Percentiles rank a stretch among this genome's conserved stretches.
phyloP scores from a whole-genome alignment of 1,284 basidiomycete species.

The Vanrija humicola region DNA sequence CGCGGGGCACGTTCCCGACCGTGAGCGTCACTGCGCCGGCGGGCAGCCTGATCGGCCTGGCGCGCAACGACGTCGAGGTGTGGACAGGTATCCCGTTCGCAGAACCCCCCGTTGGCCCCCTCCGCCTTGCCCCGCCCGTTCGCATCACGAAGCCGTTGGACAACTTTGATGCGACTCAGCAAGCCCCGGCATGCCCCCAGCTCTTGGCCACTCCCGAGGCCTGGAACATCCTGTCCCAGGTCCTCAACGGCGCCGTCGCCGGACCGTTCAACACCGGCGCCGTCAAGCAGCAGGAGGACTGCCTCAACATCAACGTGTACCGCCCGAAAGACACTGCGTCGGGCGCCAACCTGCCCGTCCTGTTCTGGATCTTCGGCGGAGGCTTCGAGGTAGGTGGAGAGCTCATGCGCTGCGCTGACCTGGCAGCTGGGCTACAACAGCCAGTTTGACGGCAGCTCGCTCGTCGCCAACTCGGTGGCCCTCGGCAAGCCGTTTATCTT shows the following conservation, averaged over 20 bases:
- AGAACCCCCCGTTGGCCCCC: slow-evolving; percentile 48
- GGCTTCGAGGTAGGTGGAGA: slow-evolving; percentile 14
- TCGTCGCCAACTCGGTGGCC: slow-evolving; percentile 8
- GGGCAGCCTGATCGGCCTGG: slow-evolving; percentile 9
- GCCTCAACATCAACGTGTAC: slow-evolving; percentile 24
- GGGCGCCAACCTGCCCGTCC: slow-evolving; percentile 28
- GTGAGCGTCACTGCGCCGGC: slow-evolving; percentile 6
- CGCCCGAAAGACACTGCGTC: slow-evolving; percentile 17
- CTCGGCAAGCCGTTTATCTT: slow-evolving; percentile 53
- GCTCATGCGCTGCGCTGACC: not conserved
- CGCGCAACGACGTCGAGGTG: slow-evolving; percentile 1
- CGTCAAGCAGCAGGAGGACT: slow-evolving; percentile 21
- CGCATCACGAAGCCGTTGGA: slow-evolving; percentile 40
- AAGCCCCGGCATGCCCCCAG: slow-evolving; percentile 12
- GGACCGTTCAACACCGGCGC: slow-evolving; percentile 2
- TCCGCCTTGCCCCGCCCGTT: slow-evolving; percentile 46
- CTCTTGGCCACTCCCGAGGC: not conserved
- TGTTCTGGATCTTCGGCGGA: slow-evolving; percentile 37
- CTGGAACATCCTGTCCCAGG: slow-evolving; percentile 1
- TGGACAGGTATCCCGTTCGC: slow-evolving; percentile 61
- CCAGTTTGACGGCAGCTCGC: slow-evolving; percentile 14
- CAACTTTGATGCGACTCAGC: slow-evolving; percentile 10
- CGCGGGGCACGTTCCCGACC: not conserved
- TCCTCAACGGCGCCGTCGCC: not conserved
- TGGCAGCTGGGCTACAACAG: slow-evolving; percentile 11